phyloP scores from a whole-genome alignment of 2,329 filamentous ascomycete species.

The Beauveria varroae region DNA sequence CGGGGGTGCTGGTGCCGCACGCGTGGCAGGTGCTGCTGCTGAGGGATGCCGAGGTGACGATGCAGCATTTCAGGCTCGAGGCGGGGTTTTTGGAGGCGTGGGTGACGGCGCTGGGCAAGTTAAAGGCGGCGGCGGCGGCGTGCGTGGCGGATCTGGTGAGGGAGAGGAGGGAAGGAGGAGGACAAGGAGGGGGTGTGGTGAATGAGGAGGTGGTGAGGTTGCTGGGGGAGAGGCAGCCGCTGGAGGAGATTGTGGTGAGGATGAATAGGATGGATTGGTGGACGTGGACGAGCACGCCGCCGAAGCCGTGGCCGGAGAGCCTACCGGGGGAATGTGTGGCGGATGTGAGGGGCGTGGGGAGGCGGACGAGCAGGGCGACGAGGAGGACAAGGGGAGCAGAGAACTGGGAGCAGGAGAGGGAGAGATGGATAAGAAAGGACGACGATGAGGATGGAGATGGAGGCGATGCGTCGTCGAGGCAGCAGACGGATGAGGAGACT shows the following conservation, averaged over 20 bases:
- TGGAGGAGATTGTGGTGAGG: slow-evolving; percentile 5
- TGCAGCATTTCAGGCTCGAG: slow-evolving; percentile 5
- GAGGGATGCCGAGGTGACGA: background rate
- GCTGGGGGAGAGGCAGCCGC: background rate
- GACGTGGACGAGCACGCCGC: slow-evolving; percentile 7
- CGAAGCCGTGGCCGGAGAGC: slow-evolving; percentile 1
- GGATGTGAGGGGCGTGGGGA: background rate
- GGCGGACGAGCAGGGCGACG: background rate
- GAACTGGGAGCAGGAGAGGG: background rate
- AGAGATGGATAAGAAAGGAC: background rate
- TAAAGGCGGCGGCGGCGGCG: slow-evolving; percentile 1
- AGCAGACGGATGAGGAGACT: background rate
- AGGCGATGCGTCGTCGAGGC: background rate
- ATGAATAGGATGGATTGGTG: slow-evolving; percentile 7
- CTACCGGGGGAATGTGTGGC: slow-evolving; percentile 1
- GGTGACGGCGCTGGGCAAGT: slow-evolving; percentile 3
- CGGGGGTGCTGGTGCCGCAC: slow-evolving; percentile 9
- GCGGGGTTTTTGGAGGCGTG: slow-evolving; percentile 4
- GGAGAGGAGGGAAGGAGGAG: background rate
- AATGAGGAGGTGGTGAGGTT: background rate
- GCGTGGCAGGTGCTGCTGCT: slow-evolving; percentile 10
- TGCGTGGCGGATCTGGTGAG: slow-evolving; percentile 4
- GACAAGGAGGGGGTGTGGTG: background rate
- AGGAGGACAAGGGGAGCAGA: background rate
- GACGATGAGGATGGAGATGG: background rate